Base-by-base conservation (phyloP, 768 basidiomycete genomes). In the Pleurotus platypus region DNA sequence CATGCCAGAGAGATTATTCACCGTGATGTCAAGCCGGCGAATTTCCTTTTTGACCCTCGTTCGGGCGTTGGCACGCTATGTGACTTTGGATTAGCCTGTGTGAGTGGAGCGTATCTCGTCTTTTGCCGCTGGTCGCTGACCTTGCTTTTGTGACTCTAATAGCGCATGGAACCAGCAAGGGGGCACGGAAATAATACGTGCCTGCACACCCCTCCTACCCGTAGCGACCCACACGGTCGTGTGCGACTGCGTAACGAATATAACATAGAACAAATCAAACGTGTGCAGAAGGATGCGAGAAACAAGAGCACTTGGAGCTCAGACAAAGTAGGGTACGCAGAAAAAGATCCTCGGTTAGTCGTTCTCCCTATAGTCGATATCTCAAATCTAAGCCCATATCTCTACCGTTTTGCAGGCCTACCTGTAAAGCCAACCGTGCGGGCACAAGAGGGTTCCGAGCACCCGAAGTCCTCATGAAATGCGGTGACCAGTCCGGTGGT, bases 391-490 rank as follows among this genome's bases (percentile, higher is more conserved):
- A 35, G 9, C 4, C 2, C 30, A 35, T 11, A 35, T 35, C 30
- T 22, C 55, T 58, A 22, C 53, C 54, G 53, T 11, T 27, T 47
- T 22, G 12, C 56, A 90, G 91, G 62, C 90, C 92, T 1, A 76
- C 79, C 39, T 89, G 92, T 53, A 95, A 95, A 69, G 94, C 97
- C 2, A 98, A 98, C 67, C 84, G 97, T 48, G 97, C 97, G 1
- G 97, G 97, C 3, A 99, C 97, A 11, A 76, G 97, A 64, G 97
- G 97, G 0, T 99, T 99, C 69, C 84, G 97, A 57, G 94, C 97
- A 1, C 97, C 97, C 0, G 97, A 99, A 65, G 96, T 99, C 2
- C 71, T 99, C 38, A 69, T 99, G 40, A 99, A 98, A 70, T 99
- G 97, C 63, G 84, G 84, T 3, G 89, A 93, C 63, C 97, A 99